Evolutionary conservation across 352 stramenopile species (phyloP).

Genomic region (Phytophthora brassicae): DNA sequence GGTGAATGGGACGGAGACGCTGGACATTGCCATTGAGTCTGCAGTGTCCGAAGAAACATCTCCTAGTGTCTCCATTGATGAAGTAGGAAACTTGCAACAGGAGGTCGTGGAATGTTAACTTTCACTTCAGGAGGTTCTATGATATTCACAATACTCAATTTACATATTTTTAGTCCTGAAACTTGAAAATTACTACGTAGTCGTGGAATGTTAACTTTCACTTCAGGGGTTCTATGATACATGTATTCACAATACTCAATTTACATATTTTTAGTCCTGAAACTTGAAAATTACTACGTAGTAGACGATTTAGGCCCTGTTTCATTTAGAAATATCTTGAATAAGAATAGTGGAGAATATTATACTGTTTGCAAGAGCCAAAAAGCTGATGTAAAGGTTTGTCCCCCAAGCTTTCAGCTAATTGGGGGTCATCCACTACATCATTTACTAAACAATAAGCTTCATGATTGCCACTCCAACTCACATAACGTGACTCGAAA

Average conservation of each 20-base stretch:
- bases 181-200: too few species aligned
- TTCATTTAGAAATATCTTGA: too few species aligned
- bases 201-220: constrained; percentile 6
- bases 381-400: constrained; percentile 59
- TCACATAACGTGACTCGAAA: constrained; percentile 60
- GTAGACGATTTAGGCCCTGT: too few species aligned
- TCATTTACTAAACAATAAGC: constrained; percentile 69
- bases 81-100: constrained; percentile 14
- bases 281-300: too few species aligned
- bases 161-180: too few species aligned
- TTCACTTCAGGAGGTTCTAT: background rate
- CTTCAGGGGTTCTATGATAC: background rate
- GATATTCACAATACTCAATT: constrained; percentile 2
- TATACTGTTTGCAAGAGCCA: constrained; percentile 65
- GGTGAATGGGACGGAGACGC: constrained; percentile 2
- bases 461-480: constrained; percentile 56
- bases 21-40: constrained; percentile 18
- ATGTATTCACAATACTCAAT: too few species aligned
- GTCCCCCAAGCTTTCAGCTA: constrained; percentile 40
- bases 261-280: too few species aligned
- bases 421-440: constrained; percentile 47
- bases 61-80: background rate
- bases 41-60: background rate
- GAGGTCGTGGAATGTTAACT: constrained; percentile 12
- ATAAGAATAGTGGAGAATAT: too few species aligned